phyloP scores from a whole-genome alignment of 306 rosid genomes.

The Rosa lucieae region DNA sequence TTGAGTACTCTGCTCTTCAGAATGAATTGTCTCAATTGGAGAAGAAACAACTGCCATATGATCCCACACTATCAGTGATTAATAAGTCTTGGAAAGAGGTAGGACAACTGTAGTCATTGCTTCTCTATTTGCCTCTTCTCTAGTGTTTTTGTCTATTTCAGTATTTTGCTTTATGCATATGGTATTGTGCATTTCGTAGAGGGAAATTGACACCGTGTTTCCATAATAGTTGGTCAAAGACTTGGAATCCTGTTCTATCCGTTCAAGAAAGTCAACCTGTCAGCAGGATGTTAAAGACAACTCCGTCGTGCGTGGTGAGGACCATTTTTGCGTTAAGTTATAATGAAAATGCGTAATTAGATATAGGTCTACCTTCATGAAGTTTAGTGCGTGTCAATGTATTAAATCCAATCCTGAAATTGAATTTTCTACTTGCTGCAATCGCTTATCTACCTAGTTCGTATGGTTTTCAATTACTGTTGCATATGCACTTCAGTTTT shows the following conservation, averaged over 20 bases:
- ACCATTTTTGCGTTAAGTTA: constrained; percentile 3
- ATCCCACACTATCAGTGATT: constrained; percentile 54
- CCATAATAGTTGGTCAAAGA: constrained; percentile 61
- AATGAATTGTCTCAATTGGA: constrained; percentile 58
- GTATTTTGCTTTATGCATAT: constrained; percentile 5
- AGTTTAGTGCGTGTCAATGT: background rate
- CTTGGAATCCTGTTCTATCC: constrained; percentile 62
- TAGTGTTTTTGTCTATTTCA: constrained; percentile 1
- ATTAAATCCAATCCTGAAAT: background rate
- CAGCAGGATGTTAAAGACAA: constrained; percentile 36
- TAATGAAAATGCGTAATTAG: background rate
- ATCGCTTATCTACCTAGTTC: background rate
- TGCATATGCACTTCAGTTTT: background rate
- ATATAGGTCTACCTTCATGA: background rate
- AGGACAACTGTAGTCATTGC: constrained; percentile 17
- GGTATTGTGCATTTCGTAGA: constrained; percentile 28
- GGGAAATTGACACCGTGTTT: constrained; percentile 27
- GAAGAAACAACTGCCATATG: constrained; percentile 69
- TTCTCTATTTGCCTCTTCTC: constrained; percentile 11
- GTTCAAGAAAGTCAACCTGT: constrained; percentile 43
- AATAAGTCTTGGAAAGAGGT: constrained; percentile 82
- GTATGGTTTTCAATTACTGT: background rate
- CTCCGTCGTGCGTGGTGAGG: constrained; percentile 48
- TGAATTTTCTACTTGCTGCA: background rate
- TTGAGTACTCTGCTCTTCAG: constrained; percentile 64